Evolutionary conservation across 2,329 filamentous ascomycete genomes (phyloP).

Genomic region (Epichloe typhina): DNA sequence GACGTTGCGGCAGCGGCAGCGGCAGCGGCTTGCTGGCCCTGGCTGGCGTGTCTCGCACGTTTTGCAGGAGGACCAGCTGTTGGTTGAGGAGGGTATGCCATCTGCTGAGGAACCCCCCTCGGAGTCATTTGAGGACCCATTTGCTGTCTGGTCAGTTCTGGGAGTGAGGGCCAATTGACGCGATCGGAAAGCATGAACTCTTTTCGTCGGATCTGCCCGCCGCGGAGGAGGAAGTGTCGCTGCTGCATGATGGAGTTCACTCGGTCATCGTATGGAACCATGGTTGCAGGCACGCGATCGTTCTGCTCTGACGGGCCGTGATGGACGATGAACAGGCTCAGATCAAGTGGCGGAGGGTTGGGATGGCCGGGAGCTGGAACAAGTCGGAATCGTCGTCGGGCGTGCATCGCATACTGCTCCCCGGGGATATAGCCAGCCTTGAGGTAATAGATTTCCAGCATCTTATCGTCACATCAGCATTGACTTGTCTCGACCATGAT

Average conservation of each 20-base stretch:
- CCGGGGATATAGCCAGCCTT: slow-evolving; percentile 67
- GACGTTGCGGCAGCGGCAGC: slow-evolving; percentile 15
- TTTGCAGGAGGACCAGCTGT: slow-evolving; percentile 41
- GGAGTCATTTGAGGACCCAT: slow-evolving; percentile 34
- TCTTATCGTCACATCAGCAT: slow-evolving; percentile 32
- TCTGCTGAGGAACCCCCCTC: slow-evolving; percentile 41
- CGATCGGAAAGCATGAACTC: slow-evolving; percentile 91
- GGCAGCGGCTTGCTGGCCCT: slow-evolving; percentile 19
- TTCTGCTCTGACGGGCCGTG: slow-evolving; percentile 67
- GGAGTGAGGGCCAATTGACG: slow-evolving; percentile 78
- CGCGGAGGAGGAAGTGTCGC: slow-evolving; percentile 51
- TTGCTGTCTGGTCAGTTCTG: slow-evolving; percentile 36
- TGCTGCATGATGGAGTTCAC: slow-evolving; percentile 48
- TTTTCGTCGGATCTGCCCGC: slow-evolving; percentile 74
- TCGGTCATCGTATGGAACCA: slow-evolving; percentile 51
- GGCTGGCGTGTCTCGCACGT: slow-evolving; percentile 34
- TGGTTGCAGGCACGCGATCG: slow-evolving; percentile 56
- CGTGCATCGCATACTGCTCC: slow-evolving; percentile 63
- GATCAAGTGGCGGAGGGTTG: slow-evolving; percentile 59
- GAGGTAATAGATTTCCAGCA: slow-evolving; percentile 78
- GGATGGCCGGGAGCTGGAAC: slow-evolving; percentile 57
- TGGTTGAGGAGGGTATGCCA: slow-evolving; percentile 47
- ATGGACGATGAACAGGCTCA: slow-evolving; percentile 81
- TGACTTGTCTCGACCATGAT: background rate
- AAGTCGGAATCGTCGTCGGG: slow-evolving; percentile 76